Evolutionary conservation across 2,329 filamentous ascomycete genomes (phyloP).

Genomic region (Proliferodiscus dingleyae): DNA sequence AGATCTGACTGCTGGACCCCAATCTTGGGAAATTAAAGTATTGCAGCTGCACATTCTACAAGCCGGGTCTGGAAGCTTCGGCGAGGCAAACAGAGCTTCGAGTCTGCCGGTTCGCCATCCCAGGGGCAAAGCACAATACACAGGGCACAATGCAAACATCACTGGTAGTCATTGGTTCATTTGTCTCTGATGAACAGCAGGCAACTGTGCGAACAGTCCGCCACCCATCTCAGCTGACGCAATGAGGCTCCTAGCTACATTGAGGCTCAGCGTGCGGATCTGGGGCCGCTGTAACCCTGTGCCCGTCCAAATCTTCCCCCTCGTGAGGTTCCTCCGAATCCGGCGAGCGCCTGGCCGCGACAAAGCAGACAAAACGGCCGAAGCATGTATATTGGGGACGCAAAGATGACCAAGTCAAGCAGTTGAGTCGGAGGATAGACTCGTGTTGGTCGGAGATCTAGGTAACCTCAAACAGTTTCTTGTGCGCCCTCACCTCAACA

Average conservation of each 20-base stretch:
- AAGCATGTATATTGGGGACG: not conserved
- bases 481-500: not conserved
- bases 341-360: not conserved
- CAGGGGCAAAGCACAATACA: not conserved
- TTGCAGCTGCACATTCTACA: not conserved
- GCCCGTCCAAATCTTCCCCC: not conserved
- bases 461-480: not conserved
- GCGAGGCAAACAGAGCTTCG: not conserved
- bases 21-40: not conserved
- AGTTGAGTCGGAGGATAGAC: not conserved
- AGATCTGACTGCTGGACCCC: not conserved
- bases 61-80: not conserved
- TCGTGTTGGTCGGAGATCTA: not conserved
- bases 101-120: not conserved
- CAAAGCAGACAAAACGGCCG: not conserved
- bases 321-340: not conserved
- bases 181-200: not conserved
- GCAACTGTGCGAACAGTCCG: not conserved
- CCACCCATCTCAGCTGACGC: not conserved
- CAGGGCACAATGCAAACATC: not conserved
- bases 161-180: not conserved
- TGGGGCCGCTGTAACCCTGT: not conserved
- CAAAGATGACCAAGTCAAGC: not conserved
- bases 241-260: not conserved
- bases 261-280: not conserved